Base-by-base conservation (phyloP, 2,329 filamentous ascomycete genomes). In the Didymella sp. region DNA sequence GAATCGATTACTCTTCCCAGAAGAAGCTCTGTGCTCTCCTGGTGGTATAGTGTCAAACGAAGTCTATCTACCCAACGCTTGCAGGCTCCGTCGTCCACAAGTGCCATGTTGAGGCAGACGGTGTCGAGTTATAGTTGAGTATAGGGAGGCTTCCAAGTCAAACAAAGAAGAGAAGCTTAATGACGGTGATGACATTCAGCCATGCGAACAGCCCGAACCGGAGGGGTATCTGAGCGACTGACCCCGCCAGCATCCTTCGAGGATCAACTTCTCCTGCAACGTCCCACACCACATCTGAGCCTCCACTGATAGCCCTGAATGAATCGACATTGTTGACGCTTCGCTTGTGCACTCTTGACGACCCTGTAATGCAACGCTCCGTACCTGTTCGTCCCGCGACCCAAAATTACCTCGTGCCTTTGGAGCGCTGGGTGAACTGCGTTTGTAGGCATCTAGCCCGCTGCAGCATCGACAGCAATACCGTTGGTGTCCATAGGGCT, bases 401-500 rank as follows among this genome's bases (percentile, higher is more conserved):
- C 30, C 30, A 33, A 17, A 4, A 5, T 7, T 21, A 11, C 37
- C 21, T 11, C 37, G 7, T 40, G n/a, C 31, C n/a, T 35, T 35
- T 35, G 31, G 13, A 35, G 31, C 12, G 1, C n/a, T 17, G 17
- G n/a, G n/a, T 37, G 33, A 25, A 13, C 13, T 13, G 21, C 22
- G 2, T n/a, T 25, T 4, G 2, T 22, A n/a, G 3, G 13, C 22
- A 2, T 52, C 61, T 67, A 69, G 40, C 61, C 66, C 11, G 60
- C 72, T 24, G 64, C 72, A 37, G 62, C 68, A 13, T 67, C 72
- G 15, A 75, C 68, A 13, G 68, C 71, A 17, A 74, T 68, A 28
- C 75, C 75, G 30, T 77, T 77, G 7, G 75, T 77, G 58, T 78
- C 76, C 75, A 78, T 77, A 0, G 76, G 75, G 62, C 74, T 76